Base-by-base conservation (phyloP, 768 basidiomycete species). In the Collybia mongolica region DNA sequence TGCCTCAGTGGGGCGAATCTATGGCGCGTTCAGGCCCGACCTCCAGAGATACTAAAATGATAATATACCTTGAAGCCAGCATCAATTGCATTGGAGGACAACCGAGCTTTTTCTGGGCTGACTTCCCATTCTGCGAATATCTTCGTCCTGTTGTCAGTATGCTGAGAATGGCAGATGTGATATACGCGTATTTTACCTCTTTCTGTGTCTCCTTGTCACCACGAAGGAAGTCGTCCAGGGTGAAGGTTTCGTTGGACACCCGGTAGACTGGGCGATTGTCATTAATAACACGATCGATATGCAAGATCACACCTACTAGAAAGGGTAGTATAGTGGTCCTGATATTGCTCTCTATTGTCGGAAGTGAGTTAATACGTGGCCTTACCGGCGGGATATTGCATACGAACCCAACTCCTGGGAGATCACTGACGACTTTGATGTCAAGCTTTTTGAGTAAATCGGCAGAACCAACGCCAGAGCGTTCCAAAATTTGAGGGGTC, bases 251-350 rank as follows among this genome's bases (percentile, higher is more conserved):
- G 57, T 86, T 80, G 17, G 82, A 82, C 28, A 84, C 85, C 51
- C 86, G 84, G 64, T 61, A 87, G 54, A 86, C 81, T 84, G 45
- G 15, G n/a, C 28, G 9, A 6, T 7, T 32, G 32, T 32, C 11
- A 32, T 35, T 0, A 14, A 23, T 24, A 24, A 1, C 2, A 23
- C 14, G 18, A 11, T 22, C 19, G 9, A 39, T 32, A 1, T 11
- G 7, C 6, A 11, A 32, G 12, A 19, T n/a, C 11, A 17, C 9
- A 63, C 78, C 47, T 55, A 84, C 83, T 65, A 1, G 81, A 80
- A 26, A 86, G 72, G 1, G 84, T 87, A 9, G 84, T 86, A 63
- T 86, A 88, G 60, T 87, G 85, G 59, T 86, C 85, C 63, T 86
- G 84, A 65, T 87, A 88, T 63, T 87, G 67, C 64, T 86, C 83